Conservation (phyloP, 2,329 filamentous ascomycete species). For the Sporothrix brunneoviolacea region DNA sequence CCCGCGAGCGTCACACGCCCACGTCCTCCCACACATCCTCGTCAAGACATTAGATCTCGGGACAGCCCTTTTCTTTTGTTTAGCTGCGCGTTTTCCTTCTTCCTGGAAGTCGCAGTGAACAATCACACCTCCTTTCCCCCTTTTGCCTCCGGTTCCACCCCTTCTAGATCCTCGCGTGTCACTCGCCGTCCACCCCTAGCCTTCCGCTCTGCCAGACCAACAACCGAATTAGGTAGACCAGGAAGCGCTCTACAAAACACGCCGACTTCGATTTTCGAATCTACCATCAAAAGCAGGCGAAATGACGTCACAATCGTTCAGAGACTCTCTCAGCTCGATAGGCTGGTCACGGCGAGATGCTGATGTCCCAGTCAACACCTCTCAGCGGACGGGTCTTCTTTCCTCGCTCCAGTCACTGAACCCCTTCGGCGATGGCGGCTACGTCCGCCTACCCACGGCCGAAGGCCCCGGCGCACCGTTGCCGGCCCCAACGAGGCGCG, state of each 20-base stretch:
- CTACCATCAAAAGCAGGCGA: neutral
- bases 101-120: too few relatives aligned
- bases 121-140: too few relatives aligned
- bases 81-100: too few relatives aligned
- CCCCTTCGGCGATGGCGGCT: slow-evolving; percentile 78
- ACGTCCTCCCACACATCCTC: neutral
- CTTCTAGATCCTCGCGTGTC: too few relatives aligned
- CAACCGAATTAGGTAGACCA: too few relatives aligned
- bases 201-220: too few relatives aligned
- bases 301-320: slow-evolving; percentile 86
- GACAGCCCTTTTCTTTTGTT: slow-evolving; percentile 1
- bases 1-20: slow-evolving; percentile 4
- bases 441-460: slow-evolving; percentile 82
- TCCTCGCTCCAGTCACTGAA: slow-evolving; percentile 79
- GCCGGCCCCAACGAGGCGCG: slow-evolving; percentile 74
- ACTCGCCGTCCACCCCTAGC: too few relatives aligned
- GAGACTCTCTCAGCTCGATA: slow-evolving; percentile 88
- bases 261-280: too few relatives aligned
- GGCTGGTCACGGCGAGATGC: slow-evolving; percentile 85
- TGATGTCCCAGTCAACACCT: slow-evolving; percentile 69
- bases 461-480: slow-evolving; percentile 78
- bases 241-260: too few relatives aligned
- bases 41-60: neutral
- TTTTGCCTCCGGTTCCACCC: too few relatives aligned
- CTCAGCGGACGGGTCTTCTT: slow-evolving; percentile 64